These are phyloP conservation scores for Petunia hybrid DNA, from an alignment of 305 asterid genomes.

Conservation along the genomic window DNA sequence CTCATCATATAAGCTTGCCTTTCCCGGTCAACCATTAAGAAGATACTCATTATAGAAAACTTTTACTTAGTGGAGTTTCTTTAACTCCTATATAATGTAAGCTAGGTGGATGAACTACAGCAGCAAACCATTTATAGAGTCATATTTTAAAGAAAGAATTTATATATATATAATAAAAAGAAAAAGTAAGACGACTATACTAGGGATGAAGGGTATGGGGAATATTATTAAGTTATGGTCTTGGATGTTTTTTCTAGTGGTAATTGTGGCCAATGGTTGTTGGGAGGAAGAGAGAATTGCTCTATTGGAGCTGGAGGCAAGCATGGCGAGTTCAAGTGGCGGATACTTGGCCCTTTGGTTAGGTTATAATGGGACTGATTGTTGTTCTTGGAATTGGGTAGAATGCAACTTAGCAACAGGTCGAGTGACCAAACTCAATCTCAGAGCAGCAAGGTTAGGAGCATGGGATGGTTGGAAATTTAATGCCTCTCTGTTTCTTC, in stretches of 20 bases:
- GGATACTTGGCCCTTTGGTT: neutral
- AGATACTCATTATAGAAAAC: no score
- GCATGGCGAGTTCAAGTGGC: constrained; percentile 13
- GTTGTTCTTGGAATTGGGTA: constrained; percentile 6
- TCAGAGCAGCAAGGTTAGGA: neutral
- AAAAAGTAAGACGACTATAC: neutral
- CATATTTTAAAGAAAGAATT: neutral
- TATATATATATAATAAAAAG: neutral
- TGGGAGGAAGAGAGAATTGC: constrained; percentile 16
- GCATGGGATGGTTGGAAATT: neutral
- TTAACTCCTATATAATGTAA: constrained; percentile 2
- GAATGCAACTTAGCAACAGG: constrained; percentile 21
- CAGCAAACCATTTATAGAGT: neutral
- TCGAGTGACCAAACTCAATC: neutral
- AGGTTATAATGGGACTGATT: neutral
- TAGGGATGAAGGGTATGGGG: neutral
- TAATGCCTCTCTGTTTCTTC: constrained; percentile 16
- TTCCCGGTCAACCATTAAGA: neutral
- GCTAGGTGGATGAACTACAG: neutral
- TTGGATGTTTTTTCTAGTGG: neutral
- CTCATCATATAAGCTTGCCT: neutral
- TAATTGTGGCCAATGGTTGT: constrained; percentile 3
- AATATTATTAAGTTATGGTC: constrained; percentile 17
- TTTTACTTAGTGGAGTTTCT: neutral
- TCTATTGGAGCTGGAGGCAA: neutral